Evolutionary conservation across 2,329 filamentous ascomycete species (phyloP).

Genomic region (Alternaria atra): DNA sequence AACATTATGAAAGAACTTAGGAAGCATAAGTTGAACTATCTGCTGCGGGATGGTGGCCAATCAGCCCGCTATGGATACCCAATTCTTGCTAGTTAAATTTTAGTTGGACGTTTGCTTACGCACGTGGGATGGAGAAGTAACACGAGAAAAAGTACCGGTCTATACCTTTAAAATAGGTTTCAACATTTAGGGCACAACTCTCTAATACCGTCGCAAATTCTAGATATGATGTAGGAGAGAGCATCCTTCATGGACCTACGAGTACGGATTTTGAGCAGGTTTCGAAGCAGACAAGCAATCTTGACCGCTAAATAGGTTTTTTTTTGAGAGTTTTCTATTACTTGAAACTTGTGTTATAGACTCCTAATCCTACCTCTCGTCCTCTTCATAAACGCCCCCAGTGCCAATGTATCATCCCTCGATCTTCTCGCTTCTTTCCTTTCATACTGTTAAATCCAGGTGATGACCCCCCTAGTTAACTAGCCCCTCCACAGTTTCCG

Average conservation of each 20-base stretch:
- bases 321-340: neutral
- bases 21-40: neutral
- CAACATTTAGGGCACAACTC: neutral
- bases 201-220: neutral
- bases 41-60: neutral
- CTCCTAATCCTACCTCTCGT: neutral
- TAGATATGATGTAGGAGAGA: neutral
- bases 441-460: neutral
- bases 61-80: neutral
- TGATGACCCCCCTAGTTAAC: slow-evolving; percentile 53
- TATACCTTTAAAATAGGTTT: neutral
- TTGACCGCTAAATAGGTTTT: neutral
- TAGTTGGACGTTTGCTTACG: no score
- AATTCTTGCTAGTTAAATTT: neutral
- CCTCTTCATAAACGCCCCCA: neutral
- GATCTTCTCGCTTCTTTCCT: neutral
- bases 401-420: neutral
- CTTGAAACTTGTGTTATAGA: neutral
- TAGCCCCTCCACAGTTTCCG: slow-evolving; percentile 82
- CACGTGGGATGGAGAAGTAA: neutral
- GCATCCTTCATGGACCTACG: neutral
- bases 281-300: no score
- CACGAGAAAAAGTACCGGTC: neutral
- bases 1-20: neutral
- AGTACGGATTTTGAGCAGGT: neutral